Evolutionary conservation across 345 rosid genomes (phyloP), one percentile per base, ranked within the genome.

Genomic region (Garcia nutans): DNA sequence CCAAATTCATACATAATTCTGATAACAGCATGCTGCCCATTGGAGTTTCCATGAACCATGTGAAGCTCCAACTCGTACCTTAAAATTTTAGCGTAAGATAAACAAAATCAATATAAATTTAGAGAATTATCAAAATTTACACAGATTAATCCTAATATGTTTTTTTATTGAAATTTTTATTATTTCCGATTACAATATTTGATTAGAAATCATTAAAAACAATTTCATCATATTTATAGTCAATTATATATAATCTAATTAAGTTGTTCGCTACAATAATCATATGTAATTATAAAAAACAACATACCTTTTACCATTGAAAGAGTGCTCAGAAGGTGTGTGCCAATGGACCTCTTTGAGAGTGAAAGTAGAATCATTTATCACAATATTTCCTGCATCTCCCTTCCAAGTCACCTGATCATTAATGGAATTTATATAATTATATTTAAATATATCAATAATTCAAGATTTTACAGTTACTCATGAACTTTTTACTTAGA

Each of bases 291-390:
- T 10, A 15, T 41, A 15, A 58, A 15, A 2, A n/a, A n/a, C 2
- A 13, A 57, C 6, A 1, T 65, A 85, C 96, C 85, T 86, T 47
- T 85, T 50, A 50, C 91, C 88, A 62, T 89, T 77, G 65, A 91
- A 15, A 10, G 84, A 82, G 61, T 93, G 94, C 72, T 91, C 93
- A 10, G 97, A 81, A 0, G 94, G 92, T 11, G 88, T 57, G 78
- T 88, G 97, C 97, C 93, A 91, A 63, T 91, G 94, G 22, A 86
- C 84, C 17, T 89, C 92, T 11, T 61, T 10, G 55, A 89, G 70
- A 10, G 79, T 83, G 81, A 80, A 89, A 28, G 55, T 41, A 6
- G 89, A 87, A 47, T 82, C 82, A 42, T 85, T 79, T 20, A 91
- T 81, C 37, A 23, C 79, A 55, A 91, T 72, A 33, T 84, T 59